Percentiles rank a stretch among this genome's conserved stretches.
These are phyloP conservation scores for Saccharomyces eubayanus DNA, from an alignment of 805 yeast species.

Conservation along the genomic window DNA sequence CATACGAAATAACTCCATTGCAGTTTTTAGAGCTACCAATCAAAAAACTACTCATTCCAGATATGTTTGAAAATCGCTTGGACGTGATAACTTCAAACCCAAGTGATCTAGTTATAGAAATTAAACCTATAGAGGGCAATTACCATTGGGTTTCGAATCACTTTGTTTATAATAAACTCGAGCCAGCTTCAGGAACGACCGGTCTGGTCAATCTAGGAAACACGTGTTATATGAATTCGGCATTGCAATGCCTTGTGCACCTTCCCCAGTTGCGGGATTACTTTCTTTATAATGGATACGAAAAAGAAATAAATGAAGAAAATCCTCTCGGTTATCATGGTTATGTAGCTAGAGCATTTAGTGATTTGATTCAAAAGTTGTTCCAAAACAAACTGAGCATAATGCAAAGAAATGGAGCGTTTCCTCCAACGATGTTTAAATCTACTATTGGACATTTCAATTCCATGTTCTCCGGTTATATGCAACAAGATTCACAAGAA, in stretches of 20 bases:
- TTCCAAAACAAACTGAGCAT: constrained; percentile 34
- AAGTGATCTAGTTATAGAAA: constrained; percentile 31
- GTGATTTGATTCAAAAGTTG: constrained; percentile 51
- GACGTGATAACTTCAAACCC: constrained; percentile 15
- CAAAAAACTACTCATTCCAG: constrained; percentile 20
- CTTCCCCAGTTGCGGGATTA: constrained; percentile 75
- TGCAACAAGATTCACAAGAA: constrained; percentile 94
- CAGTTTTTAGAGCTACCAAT: constrained; percentile 22
- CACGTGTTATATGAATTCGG: constrained; percentile 92
- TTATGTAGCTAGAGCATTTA: constrained; percentile 70
- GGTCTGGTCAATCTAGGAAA: constrained; percentile 76
- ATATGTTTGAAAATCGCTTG: constrained; percentile 11
- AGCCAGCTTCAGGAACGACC: constrained; percentile 39
- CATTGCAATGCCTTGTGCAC: constrained; percentile 81
- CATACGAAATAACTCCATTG: constrained; percentile 22
- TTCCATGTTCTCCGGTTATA: constrained; percentile 75
- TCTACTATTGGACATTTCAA: constrained; percentile 70
- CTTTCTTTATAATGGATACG: constrained; percentile 54
- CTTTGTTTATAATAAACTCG: constrained; percentile 25
- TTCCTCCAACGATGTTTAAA: constrained; percentile 72
- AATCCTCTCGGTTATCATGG: constrained; percentile 88
- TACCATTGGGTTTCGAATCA: constrained; percentile 35
- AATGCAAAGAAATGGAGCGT: constrained; percentile 19
- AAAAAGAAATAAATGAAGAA: constrained; percentile 56
- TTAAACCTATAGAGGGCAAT: constrained; percentile 18